Base-by-base conservation (phyloP, 2,329 filamentous ascomycete species). In the Hyphodiscus sp. region DNA sequence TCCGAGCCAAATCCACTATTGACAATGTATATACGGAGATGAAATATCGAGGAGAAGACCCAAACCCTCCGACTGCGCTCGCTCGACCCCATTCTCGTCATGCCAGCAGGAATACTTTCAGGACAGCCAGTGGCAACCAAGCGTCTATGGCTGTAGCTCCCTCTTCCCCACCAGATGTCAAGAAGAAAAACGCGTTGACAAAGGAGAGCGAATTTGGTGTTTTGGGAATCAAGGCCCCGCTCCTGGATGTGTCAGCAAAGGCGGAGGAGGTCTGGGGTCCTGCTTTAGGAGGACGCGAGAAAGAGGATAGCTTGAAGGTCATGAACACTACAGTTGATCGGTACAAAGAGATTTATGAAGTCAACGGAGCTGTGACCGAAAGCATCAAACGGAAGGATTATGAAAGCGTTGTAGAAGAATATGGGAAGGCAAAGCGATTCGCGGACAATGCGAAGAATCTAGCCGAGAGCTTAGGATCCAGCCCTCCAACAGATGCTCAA, bases 11-110 rank as follows among this genome's bases (percentile, higher is more conserved):
- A 71, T 89, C 92, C 18, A 97, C 92, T 8, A 97, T 99, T 65
- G 94, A 99, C 73, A 95, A 95, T 72, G 94, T 99, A 50, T 99
- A 99, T 73, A 95, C 86, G 58, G 94, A 99, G 70, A 99, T 99
- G 94, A 96, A 82, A 77, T 91, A 76, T 61, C 77, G 80, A 46
- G 83, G 83, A 11, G 74, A 69, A 20, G 82, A 85, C 46, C 76
- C 78, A 6, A 71, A 73, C 2, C 69, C 60, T 23, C 41, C 33
- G 16, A 38, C 74, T 4, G 65, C 72, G 8, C 69, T 74, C 23
- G 29, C 58, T 45, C 54, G 66, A 47, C 47, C 64, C 18, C 65
- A 69, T 52, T 69, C 68, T 20, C 68, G 69, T 15, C 66, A 68
- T 58, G 60, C 63, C 8, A 69, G 68, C 45, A 60, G 65, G 19